Base-by-base conservation (phyloP, 192 early-diverging fungal species). In the Diversispora epigaea region DNA sequence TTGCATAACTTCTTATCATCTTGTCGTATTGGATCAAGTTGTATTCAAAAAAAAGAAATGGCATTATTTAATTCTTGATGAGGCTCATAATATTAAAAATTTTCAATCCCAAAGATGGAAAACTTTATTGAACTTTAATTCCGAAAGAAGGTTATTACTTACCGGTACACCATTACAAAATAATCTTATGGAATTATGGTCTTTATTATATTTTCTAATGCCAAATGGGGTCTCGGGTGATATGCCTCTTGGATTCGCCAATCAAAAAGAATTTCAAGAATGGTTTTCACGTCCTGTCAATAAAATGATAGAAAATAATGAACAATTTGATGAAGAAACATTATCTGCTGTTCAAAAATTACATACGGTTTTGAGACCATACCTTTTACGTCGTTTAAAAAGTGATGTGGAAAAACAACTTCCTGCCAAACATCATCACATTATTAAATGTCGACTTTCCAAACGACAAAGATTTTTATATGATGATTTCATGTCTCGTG, bases 91-190 rank as follows among this genome's bases (percentile, higher is more conserved):
- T 68, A 89, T 91, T 78, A 91, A 91, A 71, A 96, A 96, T 75
- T 87, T 92, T 68, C 78, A 92, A 32, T 93, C 91, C 21, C 89
- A 92, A 78, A 83, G 92, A 25, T 88, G 92, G 81, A 85, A 89
- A 22, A 91, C 91, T 4, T 78, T 95, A n/a, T 84, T 93, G 40
- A 84, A 84, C 46, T 91, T 92, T 77, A 87, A 87, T 46, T 81
- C 89, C 9, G 80, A 83, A 17, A 83, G 91, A 52, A 80, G 93
- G 41, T 73, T 94, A 40, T 77, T 96, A 25, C 74, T 95, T 69
- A 96, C 95, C 15, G 95, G 95, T 55, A 96, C 95, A 32, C 95
- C 95, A 7, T 78, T 96, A 17, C 95, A 96, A 77, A 95, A 95
- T 76, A 91, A 89, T 32, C 69, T 95, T 62, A 93, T 93, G 80